Base-by-base conservation (phyloP, 176 grass and related monocot genomes). In the Tillandsia leiboldiana region DNA sequence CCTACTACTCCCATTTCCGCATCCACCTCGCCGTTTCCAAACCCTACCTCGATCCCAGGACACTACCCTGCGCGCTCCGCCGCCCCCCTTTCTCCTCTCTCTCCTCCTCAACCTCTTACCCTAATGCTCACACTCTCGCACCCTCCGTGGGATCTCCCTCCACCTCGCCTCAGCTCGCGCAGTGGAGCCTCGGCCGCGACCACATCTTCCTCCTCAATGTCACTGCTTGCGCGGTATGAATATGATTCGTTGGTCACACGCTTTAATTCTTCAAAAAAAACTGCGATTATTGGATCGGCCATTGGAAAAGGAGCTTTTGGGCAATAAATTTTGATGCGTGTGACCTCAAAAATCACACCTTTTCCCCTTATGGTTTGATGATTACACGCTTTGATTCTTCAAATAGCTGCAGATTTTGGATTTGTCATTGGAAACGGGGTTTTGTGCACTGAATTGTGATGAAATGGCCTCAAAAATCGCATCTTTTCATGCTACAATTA, bases 171-270 rank as follows among this genome's bases (percentile, higher is more conserved):
- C 58, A 20, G n/a, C 3, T 72, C 17, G 54, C 23, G 11, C 73
- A 33, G n/a, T 58, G 78, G 50, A 70, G 72, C 64, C 73, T 80
- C 14, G 83, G 69, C 27, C 59, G 64, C 24, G 61, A 73, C 13
- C 83, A 81, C 62, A 75, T 90, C 50, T 22, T 70, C 18, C 62
- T 72, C 17, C 83, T 94, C 56, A 68, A 81, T 61, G 24, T 80
- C 68, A 65, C 79, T 63, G 91, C 79, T 33, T 87, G 83, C 63
- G 78, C 72, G 81, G 91, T 90, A 87, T 54, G 84, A 22, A 12
- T 23, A 20, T 42, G 33, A 42, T 42, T 42, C 33, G 33, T 42
- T 42, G 33, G 33, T 7, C 33, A 42, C 33, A 42, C 33, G 7
- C 22, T 18, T 9, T 23, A 18, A 18, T n/a, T 17, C 22, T 61